Percentiles rank a stretch among this genome's conserved stretches.
phyloP scores from a whole-genome alignment of 495 filamentous ascomycete genomes.

The Xylaria flabelliformis region DNA sequence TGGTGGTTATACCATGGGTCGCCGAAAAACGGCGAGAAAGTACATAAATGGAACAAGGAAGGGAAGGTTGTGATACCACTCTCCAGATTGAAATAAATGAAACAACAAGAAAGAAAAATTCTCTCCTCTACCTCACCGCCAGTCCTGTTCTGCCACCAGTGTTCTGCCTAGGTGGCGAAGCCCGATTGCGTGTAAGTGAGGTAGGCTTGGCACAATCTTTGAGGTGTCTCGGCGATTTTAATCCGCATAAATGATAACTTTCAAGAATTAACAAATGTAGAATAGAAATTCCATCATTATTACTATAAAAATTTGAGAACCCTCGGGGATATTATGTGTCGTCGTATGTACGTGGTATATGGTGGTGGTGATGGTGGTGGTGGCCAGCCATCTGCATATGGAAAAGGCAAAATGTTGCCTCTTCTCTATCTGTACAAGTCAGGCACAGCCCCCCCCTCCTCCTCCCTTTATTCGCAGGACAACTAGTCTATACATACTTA shows the following conservation, averaged over 20 bases:
- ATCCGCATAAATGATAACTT: background rate
- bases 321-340: background rate
- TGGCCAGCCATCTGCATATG: background rate
- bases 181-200: conserved; percentile 21
- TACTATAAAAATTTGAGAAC: too few relatives aligned
- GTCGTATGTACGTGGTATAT: background rate
- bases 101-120: background rate
- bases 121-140: background rate
- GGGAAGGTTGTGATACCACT: conserved; percentile 9
- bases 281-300: background rate
- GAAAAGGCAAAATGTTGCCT: background rate
- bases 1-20: background rate
- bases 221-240: background rate
- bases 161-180: conserved; percentile 19
- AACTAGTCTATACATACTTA: background rate
- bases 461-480: background rate
- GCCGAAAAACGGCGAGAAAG: background rate
- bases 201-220: background rate
- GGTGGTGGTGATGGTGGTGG: background rate
- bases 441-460: conserved; percentile 1
- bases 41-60: background rate
- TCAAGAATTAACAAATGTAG: background rate
- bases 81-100: conserved; percentile 12
- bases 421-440: background rate
- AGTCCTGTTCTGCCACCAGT: background rate